Conservation (phyloP, 2,329 filamentous ascomycete species). For the Zasmidium angulare region DNA sequence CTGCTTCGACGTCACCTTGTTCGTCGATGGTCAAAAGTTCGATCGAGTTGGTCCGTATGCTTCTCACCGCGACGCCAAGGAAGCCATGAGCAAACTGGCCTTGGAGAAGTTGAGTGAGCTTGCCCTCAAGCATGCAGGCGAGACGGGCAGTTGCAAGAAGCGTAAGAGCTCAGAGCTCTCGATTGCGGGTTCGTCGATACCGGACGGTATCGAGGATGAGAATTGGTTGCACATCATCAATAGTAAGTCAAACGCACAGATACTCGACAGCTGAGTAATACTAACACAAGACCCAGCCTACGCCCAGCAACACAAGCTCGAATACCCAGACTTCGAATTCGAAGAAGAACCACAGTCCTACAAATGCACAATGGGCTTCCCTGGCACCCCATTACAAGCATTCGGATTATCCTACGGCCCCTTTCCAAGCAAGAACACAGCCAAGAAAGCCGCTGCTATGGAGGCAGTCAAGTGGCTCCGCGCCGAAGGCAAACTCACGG, state of each 20-base stretch:
- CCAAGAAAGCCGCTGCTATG: constrained; percentile 42
- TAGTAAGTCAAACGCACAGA: constrained; percentile 10
- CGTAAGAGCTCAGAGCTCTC: constrained; percentile 19
- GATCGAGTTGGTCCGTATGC: constrained; percentile 31
- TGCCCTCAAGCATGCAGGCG: constrained; percentile 16
- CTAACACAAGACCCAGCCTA: constrained; percentile 27
- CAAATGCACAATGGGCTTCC: constrained; percentile 20
- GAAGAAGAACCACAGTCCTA: constrained; percentile 10
- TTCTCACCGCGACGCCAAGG: constrained; percentile 46
- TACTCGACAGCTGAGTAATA: constrained; percentile 4
- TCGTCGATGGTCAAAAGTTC: constrained; percentile 13
- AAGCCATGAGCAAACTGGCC: constrained; percentile 38
- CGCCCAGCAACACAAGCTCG: constrained; percentile 13
- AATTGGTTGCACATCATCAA: constrained; percentile 43
- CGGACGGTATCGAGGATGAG: constrained; percentile 22
- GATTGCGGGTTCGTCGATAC: background rate
- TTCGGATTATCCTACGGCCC: constrained; percentile 38
- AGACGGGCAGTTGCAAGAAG: constrained; percentile 17
- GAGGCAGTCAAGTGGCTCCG: constrained; percentile 45
- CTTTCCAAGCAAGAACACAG: constrained; percentile 43
- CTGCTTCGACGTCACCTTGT: constrained; percentile 17
- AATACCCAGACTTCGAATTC: constrained; percentile 39
- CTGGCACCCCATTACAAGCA: constrained; percentile 21
- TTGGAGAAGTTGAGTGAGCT: constrained; percentile 33
- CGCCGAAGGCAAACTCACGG: constrained; percentile 31